Conservation (phyloP, 805 yeast genomes). For the Yamadazyma sp. region DNA sequence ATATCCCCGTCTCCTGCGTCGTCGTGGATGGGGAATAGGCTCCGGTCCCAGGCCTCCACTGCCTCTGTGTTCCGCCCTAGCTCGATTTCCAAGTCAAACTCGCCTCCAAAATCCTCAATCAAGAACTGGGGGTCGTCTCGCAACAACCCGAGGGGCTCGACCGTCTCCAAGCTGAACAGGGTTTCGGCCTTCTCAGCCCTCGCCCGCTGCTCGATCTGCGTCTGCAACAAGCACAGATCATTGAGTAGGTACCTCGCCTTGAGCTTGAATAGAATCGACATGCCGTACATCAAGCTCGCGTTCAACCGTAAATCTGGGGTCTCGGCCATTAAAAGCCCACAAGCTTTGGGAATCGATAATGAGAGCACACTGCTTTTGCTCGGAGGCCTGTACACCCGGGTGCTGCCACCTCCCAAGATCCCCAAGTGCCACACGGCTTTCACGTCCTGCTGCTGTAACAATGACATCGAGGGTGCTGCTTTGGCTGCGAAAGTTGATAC, state of each 20-base stretch:
- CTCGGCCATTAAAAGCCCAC: constrained; percentile 21
- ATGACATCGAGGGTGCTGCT: neutral
- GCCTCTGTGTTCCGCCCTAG: neutral
- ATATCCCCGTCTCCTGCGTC: neutral
- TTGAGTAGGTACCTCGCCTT: constrained; percentile 47
- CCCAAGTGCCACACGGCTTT: constrained; percentile 15
- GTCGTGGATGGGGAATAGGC: neutral
- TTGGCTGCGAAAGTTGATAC: constrained; percentile 5
- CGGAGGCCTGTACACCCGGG: constrained; percentile 2
- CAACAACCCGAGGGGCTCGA: constrained; percentile 10
- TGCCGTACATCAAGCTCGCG: constrained; percentile 49
- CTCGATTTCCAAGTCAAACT: constrained; percentile 4
- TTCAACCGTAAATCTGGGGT: constrained; percentile 27
- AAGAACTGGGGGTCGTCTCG: constrained; percentile 23
- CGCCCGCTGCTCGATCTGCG: neutral
- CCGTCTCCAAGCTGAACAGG: neutral
- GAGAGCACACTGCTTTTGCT: constrained; percentile 7
- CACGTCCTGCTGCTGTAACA: constrained; percentile 5
- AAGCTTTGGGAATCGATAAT: constrained; percentile 41
- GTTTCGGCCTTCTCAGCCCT: neutral
- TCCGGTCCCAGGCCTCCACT: neutral
- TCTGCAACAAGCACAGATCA: constrained; percentile 22
- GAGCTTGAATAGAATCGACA: constrained; percentile 47
- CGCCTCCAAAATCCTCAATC: constrained; percentile 5
- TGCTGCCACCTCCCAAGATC: constrained; percentile 7